Percentiles rank a stretch among this genome's conserved stretches.
Conservation (phyloP, 2,329 filamentous ascomycete genomes). For the Cordyceps farinosa region DNA sequence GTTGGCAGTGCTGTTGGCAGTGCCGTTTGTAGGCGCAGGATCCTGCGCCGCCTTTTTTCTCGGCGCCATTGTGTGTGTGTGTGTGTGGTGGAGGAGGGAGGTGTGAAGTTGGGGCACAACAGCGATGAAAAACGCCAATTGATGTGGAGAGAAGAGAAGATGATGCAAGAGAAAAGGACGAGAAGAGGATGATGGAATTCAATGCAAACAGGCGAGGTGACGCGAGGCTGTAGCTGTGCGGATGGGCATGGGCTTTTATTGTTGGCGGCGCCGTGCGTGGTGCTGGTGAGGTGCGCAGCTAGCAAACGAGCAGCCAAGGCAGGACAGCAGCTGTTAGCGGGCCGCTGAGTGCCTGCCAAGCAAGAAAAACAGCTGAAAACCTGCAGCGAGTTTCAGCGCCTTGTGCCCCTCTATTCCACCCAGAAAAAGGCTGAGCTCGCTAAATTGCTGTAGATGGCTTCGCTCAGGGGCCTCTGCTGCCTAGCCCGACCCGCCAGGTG, state of each 20-base stretch:
- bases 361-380: neutral
- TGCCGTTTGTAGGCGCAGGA: conserved; percentile 19
- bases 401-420: neutral
- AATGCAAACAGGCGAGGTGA: neutral
- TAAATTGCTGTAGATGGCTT: neutral
- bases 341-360: too few relatives aligned
- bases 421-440: neutral
- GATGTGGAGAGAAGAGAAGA: neutral
- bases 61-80: conserved; percentile 4
- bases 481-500: conserved; percentile 4
- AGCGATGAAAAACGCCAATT: neutral
- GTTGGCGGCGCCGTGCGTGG: neutral
- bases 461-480: conserved; percentile 13
- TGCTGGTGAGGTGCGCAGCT: neutral
- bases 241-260: conserved; percentile 10
- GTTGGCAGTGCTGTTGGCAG: neutral
- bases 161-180: too few relatives aligned
- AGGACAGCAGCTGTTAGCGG: neutral
- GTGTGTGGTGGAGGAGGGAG: neutral
- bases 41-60: conserved; percentile 15
- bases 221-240: conserved; percentile 8
- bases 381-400: neutral
- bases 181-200: neutral
- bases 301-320: neutral
- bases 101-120: neutral